A percentile compares a stretch with the other conserved stretches of the same genome.
Conservation (phyloP, 1,284 basidiomycete genomes). For the Irpex lacteus region DNA sequence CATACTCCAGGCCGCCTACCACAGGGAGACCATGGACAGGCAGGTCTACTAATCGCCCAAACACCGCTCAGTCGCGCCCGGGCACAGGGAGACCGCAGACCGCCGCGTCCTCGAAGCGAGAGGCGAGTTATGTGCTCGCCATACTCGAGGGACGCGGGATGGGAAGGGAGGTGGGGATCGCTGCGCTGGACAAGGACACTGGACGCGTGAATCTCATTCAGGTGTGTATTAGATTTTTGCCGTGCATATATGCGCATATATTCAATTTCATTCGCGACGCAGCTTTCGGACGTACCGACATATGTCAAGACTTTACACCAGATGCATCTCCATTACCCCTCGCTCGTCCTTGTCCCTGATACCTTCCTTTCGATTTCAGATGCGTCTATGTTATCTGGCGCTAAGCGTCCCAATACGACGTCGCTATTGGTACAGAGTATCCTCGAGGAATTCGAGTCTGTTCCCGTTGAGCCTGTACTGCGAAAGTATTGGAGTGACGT, state of each 20-base stretch:
- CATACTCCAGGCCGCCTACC: not conserved
- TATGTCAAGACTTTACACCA: conserved; percentile 89
- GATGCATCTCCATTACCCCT: conserved; percentile 74
- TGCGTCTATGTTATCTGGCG: conserved; percentile 39
- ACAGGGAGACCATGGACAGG: conserved; percentile 5
- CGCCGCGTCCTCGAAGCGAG: conserved; percentile 4
- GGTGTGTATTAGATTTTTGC: conserved; percentile 34
- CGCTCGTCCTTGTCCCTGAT: conserved; percentile 74
- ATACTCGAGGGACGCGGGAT: conserved; percentile 73
- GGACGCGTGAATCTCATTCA: conserved; percentile 73
- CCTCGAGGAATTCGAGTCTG: conserved; percentile 69
- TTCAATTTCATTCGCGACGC: not conserved
- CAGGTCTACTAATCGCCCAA: not conserved
- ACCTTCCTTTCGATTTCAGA: conserved; percentile 64
- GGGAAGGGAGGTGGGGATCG: conserved; percentile 81
- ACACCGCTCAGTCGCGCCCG: conserved; percentile 8
- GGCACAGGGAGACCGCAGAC: conserved; percentile 5
- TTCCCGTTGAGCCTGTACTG: conserved; percentile 65
- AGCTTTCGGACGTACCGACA: conserved; percentile 81
- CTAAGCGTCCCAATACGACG: conserved; percentile 42
- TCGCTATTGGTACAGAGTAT: conserved; percentile 73
- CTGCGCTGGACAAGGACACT: conserved; percentile 79
- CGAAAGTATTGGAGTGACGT: conserved; percentile 81
- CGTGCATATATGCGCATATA: conserved; percentile 15
- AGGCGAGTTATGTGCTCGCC: conserved; percentile 54